phyloP scores from a whole-genome alignment of 2,329 filamentous ascomycete genomes.

The Claviceps quebecensis region DNA sequence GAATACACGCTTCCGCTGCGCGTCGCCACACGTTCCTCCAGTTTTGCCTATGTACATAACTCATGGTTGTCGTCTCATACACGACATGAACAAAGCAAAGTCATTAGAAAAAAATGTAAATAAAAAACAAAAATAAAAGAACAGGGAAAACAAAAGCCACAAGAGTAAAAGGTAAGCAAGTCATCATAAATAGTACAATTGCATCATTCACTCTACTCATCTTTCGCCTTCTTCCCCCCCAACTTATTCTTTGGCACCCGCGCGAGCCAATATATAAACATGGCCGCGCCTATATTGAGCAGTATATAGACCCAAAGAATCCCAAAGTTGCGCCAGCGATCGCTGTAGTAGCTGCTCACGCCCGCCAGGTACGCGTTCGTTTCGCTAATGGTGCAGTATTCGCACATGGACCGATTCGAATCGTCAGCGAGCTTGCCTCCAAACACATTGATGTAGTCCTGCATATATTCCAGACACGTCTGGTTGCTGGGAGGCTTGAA shows the following conservation, averaged over 20 bases:
- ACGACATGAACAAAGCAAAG: too few relatives aligned
- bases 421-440: slow-evolving; percentile 42
- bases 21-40: too few relatives aligned
- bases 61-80: too few relatives aligned
- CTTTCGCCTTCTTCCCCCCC: slow-evolving; percentile 20
- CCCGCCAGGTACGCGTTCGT: slow-evolving; percentile 37
- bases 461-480: slow-evolving; percentile 48
- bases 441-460: slow-evolving; percentile 27
- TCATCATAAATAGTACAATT: too few relatives aligned
- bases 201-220: slow-evolving; percentile 2
- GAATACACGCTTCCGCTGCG: too few relatives aligned
- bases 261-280: slow-evolving; percentile 42
- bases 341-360: slow-evolving; percentile 36
- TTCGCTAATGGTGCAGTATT: slow-evolving; percentile 37
- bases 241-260: slow-evolving; percentile 34
- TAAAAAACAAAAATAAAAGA: too few relatives aligned
- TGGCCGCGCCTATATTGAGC: slow-evolving; percentile 42
- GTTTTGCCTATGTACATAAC: too few relatives aligned
- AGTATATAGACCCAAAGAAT: slow-evolving; percentile 44
- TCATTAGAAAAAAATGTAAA: too few relatives aligned
- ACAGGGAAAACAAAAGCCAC: too few relatives aligned
- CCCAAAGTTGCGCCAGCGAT: slow-evolving; percentile 58
- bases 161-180: too few relatives aligned
- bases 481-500: slow-evolving; percentile 46
- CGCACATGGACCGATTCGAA: slow-evolving; percentile 34